A percentile compares a stretch with the other conserved stretches of the same genome.
These are phyloP conservation scores for Ceriops zippeliana DNA, from an alignment of 345 rosid species.

Conservation along the genomic window DNA sequence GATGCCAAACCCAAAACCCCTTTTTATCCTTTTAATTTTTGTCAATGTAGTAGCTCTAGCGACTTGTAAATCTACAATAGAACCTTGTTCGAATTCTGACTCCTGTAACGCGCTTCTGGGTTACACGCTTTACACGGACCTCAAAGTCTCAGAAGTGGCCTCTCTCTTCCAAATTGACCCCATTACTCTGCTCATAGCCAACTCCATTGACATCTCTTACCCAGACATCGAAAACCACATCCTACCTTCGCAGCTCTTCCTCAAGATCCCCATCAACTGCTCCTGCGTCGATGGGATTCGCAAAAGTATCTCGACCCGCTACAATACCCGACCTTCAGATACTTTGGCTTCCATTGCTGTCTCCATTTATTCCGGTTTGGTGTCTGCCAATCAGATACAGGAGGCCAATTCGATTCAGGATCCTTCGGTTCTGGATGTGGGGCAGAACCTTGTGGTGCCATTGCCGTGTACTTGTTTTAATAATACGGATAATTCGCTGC, in stretches of 20 bases:
- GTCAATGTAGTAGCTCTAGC: slow-evolving; percentile 35
- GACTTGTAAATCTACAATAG: slow-evolving; percentile 77
- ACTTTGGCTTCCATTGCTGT: slow-evolving; percentile 56
- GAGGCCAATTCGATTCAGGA: slow-evolving; percentile 75
- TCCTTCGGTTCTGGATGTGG: slow-evolving; percentile 68
- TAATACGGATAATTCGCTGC: slow-evolving; percentile 73
- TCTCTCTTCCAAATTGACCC: slow-evolving; percentile 95
- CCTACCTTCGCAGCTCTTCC: slow-evolving; percentile 78
- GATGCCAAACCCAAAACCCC: slow-evolving; percentile 37
- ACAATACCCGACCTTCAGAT: slow-evolving; percentile 85
- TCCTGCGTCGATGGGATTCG: slow-evolving; percentile 90
- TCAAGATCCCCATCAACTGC: slow-evolving; percentile 73
- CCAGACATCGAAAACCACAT: slow-evolving; percentile 91
- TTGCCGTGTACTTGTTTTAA: slow-evolving; percentile 94
- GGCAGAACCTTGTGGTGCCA: slow-evolving; percentile 67
- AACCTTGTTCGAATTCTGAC: slow-evolving; percentile 81
- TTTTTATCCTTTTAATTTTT: slow-evolving; percentile 27
- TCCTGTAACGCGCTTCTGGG: slow-evolving; percentile 82
- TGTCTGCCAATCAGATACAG: slow-evolving; percentile 81
- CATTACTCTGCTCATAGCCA: slow-evolving; percentile 60
- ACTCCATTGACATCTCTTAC: slow-evolving; percentile 87
- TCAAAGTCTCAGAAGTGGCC: slow-evolving; percentile 82
- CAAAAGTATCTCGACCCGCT: slow-evolving; percentile 66
- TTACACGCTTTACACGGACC: slow-evolving; percentile 89
- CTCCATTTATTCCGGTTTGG: slow-evolving; percentile 70